These are phyloP conservation scores for Stipa capillata DNA, from an alignment of 176 grass and related monocot genomes.

Conservation along the genomic window DNA sequence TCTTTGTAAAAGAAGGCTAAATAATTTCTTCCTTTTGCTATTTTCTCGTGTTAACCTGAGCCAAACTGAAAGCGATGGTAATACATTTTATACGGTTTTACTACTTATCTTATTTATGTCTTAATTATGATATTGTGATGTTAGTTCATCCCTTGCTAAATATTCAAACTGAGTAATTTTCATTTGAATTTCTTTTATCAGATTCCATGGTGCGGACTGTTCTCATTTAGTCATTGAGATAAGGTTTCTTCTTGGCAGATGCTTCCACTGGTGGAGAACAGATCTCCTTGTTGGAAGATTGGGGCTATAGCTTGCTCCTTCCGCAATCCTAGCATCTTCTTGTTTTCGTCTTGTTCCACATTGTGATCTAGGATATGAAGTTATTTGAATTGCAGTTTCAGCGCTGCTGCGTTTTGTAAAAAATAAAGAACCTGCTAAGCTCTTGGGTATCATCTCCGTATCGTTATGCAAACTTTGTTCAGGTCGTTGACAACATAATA, in stretches of 20 bases:
- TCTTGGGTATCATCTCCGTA: too few relatives aligned
- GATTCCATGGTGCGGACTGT: not conserved
- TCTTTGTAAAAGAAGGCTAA: not conserved
- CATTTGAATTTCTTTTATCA: not conserved
- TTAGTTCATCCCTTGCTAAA: not conserved
- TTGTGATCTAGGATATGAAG: not conserved
- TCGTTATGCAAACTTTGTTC: too few relatives aligned
- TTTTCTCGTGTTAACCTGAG: not conserved
- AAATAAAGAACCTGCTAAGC: too few relatives aligned
- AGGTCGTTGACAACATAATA: too few relatives aligned
- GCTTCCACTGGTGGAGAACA: not conserved
- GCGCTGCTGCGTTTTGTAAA: too few relatives aligned
- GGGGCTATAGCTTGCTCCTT: not conserved
- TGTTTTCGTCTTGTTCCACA: not conserved
- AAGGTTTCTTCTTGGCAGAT: not conserved
- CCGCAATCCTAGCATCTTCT: not conserved
- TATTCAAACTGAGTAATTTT: not conserved
- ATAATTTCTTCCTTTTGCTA: not conserved
- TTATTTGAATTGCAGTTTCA: not conserved
- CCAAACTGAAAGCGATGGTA: too few relatives aligned
- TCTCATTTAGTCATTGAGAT: not conserved
- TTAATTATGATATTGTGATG: not conserved
- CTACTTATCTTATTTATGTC: not conserved
- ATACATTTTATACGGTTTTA: too few relatives aligned
- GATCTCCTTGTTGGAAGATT: not conserved